Conservation (phyloP, 179 eudicot species). For the Patellifolia procumbens region DNA sequence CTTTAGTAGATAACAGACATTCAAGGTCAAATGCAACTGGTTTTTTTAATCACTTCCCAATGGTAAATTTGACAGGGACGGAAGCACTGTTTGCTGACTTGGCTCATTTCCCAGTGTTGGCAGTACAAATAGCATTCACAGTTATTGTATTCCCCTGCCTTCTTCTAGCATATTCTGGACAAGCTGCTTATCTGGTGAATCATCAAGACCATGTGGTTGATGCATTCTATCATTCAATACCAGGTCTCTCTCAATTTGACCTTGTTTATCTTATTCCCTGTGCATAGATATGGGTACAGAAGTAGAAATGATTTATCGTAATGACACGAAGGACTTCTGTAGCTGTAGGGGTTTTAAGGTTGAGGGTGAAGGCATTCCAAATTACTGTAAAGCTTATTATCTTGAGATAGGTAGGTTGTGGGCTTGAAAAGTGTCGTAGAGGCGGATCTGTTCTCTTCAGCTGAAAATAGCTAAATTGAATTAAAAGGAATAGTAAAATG, state of each 20-base stretch:
- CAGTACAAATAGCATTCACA: constrained; percentile 91
- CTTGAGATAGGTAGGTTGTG: too few relatives aligned
- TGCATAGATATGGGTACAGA: neutral
- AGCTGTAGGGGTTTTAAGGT: neutral
- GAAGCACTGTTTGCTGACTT: constrained; percentile 98
- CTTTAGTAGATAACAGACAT: too few relatives aligned
- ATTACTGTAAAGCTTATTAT: neutral
- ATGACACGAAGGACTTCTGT: too few relatives aligned
- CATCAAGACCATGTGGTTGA: constrained; percentile 69
- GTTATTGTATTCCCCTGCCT: constrained; percentile 89
- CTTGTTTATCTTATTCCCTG: neutral
- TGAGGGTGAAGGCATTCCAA: neutral
- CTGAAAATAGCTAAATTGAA: too few relatives aligned
- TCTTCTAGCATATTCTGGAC: constrained; percentile 94
- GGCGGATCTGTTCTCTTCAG: too few relatives aligned
- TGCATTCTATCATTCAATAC: constrained; percentile 95
- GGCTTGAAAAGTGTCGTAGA: too few relatives aligned
- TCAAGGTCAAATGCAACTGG: too few relatives aligned
- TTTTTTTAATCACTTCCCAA: neutral
- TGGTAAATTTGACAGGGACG: constrained; percentile 60
- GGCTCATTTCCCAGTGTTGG: constrained; percentile 84
- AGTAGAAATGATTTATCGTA: too few relatives aligned
- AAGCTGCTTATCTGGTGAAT: constrained; percentile 89
- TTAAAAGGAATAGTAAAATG: too few relatives aligned
- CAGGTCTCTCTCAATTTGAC: constrained; percentile 49